Conservation (phyloP, 2,329 filamentous ascomycete genomes). For the Daldinia eschscholtzii region DNA sequence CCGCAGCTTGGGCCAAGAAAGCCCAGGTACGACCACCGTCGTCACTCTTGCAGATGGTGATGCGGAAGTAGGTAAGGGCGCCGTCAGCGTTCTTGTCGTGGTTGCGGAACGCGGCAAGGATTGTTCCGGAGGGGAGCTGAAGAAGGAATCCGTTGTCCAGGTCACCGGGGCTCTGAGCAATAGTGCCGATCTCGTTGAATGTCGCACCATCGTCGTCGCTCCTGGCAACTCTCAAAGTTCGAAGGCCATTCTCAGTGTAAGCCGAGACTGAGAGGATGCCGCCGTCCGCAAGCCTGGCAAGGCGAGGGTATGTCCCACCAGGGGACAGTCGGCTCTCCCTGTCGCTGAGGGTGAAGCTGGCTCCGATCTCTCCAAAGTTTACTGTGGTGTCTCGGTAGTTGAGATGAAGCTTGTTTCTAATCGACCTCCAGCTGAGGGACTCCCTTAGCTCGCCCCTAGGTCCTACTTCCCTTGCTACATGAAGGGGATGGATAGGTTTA, state of each 20-base stretch:
- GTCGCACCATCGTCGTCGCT: conserved; percentile 55
- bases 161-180: conserved; percentile 55
- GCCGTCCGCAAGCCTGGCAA: conserved; percentile 55
- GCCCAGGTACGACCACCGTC: conserved; percentile 54
- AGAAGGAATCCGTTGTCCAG: conserved; percentile 58
- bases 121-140: conserved; percentile 52
- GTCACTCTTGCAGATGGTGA: conserved; percentile 52
- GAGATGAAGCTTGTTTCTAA: conserved; percentile 4
- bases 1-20: conserved; percentile 55
- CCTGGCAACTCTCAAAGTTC: conserved; percentile 52
- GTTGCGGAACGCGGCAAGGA: conserved; percentile 59
- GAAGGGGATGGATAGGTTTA: conserved; percentile 20
- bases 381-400: conserved; percentile 28
- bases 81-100: conserved; percentile 55
- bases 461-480: conserved; percentile 1
- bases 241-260: conserved; percentile 44
- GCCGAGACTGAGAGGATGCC: conserved; percentile 56
- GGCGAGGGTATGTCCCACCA: conserved; percentile 57
- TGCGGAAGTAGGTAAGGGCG: conserved; percentile 54
- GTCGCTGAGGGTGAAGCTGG: conserved; percentile 31
- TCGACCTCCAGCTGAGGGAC: conserved; percentile 1
- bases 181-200: conserved; percentile 54
- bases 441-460: conserved; percentile 2
- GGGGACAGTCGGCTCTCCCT: conserved; percentile 26
- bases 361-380: conserved; percentile 29